phyloP scores from a whole-genome alignment of 2,329 filamentous ascomycete species.

The Talaromyces sp. region DNA sequence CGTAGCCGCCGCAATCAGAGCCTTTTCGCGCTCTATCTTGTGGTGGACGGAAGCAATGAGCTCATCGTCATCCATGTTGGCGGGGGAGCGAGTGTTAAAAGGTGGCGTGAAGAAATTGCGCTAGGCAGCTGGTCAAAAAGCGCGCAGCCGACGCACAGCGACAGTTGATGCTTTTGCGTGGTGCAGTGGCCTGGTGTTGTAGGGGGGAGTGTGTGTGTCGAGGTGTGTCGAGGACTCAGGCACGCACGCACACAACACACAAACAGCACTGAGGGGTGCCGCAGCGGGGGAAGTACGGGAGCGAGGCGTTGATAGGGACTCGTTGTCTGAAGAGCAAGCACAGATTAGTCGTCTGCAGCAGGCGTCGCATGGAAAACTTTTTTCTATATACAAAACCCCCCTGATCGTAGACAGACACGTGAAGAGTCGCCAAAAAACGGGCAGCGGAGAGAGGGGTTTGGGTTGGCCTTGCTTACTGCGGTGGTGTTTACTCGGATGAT shows the following conservation, averaged over 20 bases:
- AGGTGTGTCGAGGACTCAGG: background rate
- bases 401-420: background rate
- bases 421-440: background rate
- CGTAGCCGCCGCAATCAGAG: slow-evolving; percentile 87
- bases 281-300: background rate
- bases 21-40: slow-evolving; percentile 98
- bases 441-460: background rate
- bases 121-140: background rate
- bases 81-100: background rate
- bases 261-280: background rate
- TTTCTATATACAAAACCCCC: background rate
- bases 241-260: background rate
- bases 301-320: background rate
- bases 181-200: background rate
- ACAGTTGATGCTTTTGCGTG: background rate
- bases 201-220: background rate
- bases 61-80: slow-evolving; percentile 56
- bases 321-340: background rate
- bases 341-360: background rate
- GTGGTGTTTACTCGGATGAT: background rate
- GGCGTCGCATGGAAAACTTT: background rate
- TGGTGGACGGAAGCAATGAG: slow-evolving; percentile 75
- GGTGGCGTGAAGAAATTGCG: background rate
- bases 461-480: background rate
- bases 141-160: background rate